Base-by-base conservation (phyloP, 2,329 filamentous ascomycete genomes). In the Aspergillus costaricaensis region DNA sequence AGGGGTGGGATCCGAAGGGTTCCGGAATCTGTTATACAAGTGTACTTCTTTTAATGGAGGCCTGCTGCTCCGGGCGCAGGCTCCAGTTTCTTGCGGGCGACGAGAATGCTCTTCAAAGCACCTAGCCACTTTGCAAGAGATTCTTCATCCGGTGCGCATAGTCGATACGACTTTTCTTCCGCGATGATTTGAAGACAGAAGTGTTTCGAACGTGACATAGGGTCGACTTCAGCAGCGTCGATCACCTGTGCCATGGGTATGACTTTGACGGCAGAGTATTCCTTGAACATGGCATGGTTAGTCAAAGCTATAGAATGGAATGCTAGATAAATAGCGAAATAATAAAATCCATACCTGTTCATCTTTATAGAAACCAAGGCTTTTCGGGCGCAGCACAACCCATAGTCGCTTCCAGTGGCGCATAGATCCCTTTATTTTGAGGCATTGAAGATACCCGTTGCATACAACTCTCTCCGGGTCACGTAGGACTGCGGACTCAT, bases 321-420 rank as follows among this genome's bases (percentile, higher is more conserved):
- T 15, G 38, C 30, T 14, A 6, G 14, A n/a, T 6, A 2, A 23
- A 23, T 4, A 10, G 32, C 39, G 15, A 5, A 47, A 3, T 9
- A 30, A n/a, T 17, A 32, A 4, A 19, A 4, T 3, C 9, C 64
- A 51, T 67, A 72, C 70, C 68, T 86, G 81, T 58, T 96, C 91
- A 72, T 96, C 90, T 76, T 97, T 97, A 82, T 99, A 99, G 25
- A 98, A 85, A 15, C 92, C 90, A 32, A 99, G 81, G 64, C 91
- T 92, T 55, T 90, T 88, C 1, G 91, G 89, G 32, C 95, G 90
- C 55, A 99, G 83, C 0, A 98, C 95, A 12, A 90, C 90, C 95
- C 95, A 98, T 61, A 92, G 84, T 68, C 92, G 89, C 81, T 96
- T 97, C 95, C 95, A 99, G 71, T 96, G 91, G 50, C 90, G 88